phyloP scores from a whole-genome alignment of 1,284 basidiomycete species.

The Meripilus lineatus region DNA sequence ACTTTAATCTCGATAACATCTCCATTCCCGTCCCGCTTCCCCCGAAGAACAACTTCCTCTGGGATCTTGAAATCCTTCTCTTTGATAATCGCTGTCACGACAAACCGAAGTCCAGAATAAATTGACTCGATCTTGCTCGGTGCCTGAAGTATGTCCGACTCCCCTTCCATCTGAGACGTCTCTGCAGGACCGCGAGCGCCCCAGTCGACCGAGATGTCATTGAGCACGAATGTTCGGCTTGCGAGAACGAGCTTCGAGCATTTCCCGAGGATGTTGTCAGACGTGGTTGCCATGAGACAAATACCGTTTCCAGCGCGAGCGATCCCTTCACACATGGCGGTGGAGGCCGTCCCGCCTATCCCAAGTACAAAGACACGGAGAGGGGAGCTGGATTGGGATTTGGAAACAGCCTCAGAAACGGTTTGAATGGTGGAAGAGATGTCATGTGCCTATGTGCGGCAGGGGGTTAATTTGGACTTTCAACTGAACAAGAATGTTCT shows the following conservation, averaged over 20 bases:
- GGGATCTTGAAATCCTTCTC: background rate
- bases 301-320: constrained; percentile 46
- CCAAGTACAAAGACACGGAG: constrained; percentile 51
- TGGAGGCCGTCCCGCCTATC: constrained; percentile 46
- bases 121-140: background rate
- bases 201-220: constrained; percentile 47
- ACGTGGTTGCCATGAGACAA: constrained; percentile 37
- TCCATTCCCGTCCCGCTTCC: background rate
- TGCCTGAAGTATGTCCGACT: background rate
- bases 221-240: constrained; percentile 40
- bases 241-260: constrained; percentile 46
- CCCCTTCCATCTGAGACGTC: too few relatives aligned
- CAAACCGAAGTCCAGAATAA: background rate
- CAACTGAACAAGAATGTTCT: background rate
- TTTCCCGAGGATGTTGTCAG: constrained; percentile 42
- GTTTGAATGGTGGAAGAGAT: background rate
- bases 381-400: constrained; percentile 18
- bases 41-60: background rate
- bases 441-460: background rate
- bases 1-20: background rate
- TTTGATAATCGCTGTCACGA: background rate
- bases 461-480: background rate
- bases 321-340: constrained; percentile 43
- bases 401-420: constrained; percentile 8
- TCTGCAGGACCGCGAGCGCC: constrained; percentile 18